A percentile compares a stretch with the other conserved stretches of the same genome.
Evolutionary conservation across 2,329 filamentous ascomycete species (phyloP).

Genomic region (Penicillium expansum): DNA sequence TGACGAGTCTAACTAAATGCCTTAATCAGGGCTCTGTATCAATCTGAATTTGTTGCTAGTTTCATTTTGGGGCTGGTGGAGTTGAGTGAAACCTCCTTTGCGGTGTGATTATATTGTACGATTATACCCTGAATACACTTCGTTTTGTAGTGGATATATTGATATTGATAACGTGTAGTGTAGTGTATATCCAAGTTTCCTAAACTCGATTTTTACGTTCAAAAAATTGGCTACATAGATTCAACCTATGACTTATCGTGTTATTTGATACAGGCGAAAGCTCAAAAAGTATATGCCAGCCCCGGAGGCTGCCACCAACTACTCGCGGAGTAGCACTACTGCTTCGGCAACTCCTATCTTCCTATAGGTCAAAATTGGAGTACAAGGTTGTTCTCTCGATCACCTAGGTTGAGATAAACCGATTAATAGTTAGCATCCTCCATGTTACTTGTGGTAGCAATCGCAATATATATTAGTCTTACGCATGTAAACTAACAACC

Average conservation of each 20-base stretch:
- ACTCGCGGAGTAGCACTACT: too few species aligned
- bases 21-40: not conserved
- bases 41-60: not conserved
- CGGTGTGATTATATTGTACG: slow-evolving; percentile 26
- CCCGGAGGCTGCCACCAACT: not conserved
- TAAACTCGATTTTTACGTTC: not conserved
- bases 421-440: not conserved
- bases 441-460: not conserved
- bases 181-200: not conserved
- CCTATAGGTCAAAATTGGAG: not conserved
- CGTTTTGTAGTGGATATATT: not conserved
- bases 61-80: not conserved
- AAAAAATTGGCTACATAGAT: not conserved
- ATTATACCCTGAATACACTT: slow-evolving; percentile 33
- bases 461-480: too few species aligned
- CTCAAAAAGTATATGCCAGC: too few species aligned
- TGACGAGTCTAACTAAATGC: slow-evolving; percentile 12
- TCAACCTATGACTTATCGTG: not conserved
- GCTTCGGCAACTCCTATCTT: not conserved
- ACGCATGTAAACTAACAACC: too few species aligned
- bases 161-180: not conserved
- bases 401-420: not conserved
- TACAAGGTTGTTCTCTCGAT: not conserved
- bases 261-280: too few species aligned
- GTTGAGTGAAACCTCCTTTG: slow-evolving; percentile 4